phyloP scores from a whole-genome alignment of 2,329 filamentous ascomycete species.

The Elsinoe arachidis region DNA sequence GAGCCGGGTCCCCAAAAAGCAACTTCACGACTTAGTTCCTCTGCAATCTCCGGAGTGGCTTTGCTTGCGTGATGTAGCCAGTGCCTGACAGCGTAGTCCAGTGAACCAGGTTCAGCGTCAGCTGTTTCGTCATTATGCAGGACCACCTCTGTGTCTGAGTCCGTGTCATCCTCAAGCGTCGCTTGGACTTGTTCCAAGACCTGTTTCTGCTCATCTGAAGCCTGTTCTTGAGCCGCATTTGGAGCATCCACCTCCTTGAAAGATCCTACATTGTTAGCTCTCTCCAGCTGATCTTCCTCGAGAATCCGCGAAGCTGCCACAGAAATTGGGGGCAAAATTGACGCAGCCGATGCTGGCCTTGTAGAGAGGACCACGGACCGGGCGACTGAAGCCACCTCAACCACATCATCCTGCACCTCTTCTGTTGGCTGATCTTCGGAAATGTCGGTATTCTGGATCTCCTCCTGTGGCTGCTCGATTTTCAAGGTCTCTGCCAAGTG shows the following conservation, averaged over 20 bases:
- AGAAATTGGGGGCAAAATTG: background rate
- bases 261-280: background rate
- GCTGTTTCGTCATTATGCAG: background rate
- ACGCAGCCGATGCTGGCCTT: background rate
- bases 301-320: too few relatives aligned
- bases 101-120: background rate
- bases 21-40: slow-evolving; percentile 42
- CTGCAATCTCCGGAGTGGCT: slow-evolving; percentile 38
- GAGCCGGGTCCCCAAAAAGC: slow-evolving; percentile 29
- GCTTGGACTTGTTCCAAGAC: background rate
- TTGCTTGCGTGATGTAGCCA: background rate
- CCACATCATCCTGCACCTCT: background rate
- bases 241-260: background rate
- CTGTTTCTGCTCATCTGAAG: background rate
- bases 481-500: background rate
- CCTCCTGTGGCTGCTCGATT: background rate
- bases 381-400: background rate
- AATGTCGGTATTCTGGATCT: background rate
- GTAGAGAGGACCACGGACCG: background rate
- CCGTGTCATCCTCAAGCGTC: background rate
- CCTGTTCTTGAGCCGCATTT: background rate
- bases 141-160: background rate
- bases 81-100: background rate
- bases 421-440: background rate
- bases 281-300: background rate